Evolutionary conservation across 495 filamentous ascomycete species (phyloP), one percentile per base, ranked within the genome.

Genomic region (Penicillium argentinense): DNA sequence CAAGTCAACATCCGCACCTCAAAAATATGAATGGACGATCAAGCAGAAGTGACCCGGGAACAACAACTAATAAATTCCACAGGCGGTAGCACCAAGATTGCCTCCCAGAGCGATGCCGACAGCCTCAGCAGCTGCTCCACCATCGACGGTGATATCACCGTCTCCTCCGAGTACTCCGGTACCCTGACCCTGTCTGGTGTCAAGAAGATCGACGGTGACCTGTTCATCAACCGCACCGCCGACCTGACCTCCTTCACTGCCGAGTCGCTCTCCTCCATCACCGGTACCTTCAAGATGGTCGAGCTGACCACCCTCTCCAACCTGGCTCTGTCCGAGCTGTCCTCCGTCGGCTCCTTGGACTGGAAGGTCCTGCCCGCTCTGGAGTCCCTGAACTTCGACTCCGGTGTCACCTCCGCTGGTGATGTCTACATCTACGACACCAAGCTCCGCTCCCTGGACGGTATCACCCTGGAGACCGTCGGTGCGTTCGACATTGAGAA

Each of bases 401-500:
- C 64, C 27, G 81, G 81, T 64, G 69, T 92, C 49, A 78, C 74
- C 21, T 61, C 84, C 62, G 89, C 86, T 26, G 63, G 67, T 28
- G 75, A 71, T 32, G 76, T 97, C 39, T 62, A 65, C 25, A 90
- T 99, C 67, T 78, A 81, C 62, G 91, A 97, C 73, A 97, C 95
- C 42, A 76, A 81, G 61, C 78, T 97, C 49, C 74, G 63, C 60
- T 77, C 69, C 49, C 78, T 99, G 26, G 68, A 84, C 50, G 89
- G 88, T 66, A 86, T 99, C 66, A 83, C 88, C 61, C 73, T 97
- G 47, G 54, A 76, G 39, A 75, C 69, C 19, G 76, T 86, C 21
- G 71, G 69, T 14, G 70, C 62, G 32, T 78, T 95, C 63, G 71
- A 89, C 55, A 80, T 95, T 73, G 84, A 88, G 75, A 91, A 92